Evolutionary conservation across 306 rosid species (phyloP), one percentile per base, ranked within the genome.

Genomic region (Heteromeles arbutifolia): DNA sequence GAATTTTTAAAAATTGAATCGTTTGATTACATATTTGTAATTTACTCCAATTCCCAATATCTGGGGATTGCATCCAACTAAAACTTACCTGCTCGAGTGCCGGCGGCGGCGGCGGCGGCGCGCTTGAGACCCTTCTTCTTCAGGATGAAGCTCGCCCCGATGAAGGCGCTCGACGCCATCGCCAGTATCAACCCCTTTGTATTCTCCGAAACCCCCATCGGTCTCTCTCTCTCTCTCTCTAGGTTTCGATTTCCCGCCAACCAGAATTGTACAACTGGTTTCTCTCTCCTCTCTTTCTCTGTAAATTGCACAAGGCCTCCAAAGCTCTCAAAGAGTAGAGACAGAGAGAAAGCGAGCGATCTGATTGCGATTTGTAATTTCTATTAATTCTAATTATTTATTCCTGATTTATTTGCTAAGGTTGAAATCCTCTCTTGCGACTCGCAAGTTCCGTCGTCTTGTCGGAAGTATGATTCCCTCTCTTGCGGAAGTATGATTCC

Each of bases 91-190:
- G 98, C 98, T 21, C 96, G 90, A 65, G 86, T 85, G 39, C 98
- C 98, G 39, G 76, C 75, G 8, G 91, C 82, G 59, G 85, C 75
- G 8, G 91, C 82, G 59, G 85, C 96, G 59, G 98, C 96, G 43
- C 84, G 88, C 81, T 94, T 90, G 68, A 94, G 98, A 44, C 98
- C 98, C 44, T 90, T 94, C 90, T 92, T 94, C 93, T 94, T 94
- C 87, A 94, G 78, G 83, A 94, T 94, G 78, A 94, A 94, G 77
- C 98, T 94, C 1, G 95, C 62, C 9, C 98, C 98, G 3, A 90
- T 89, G 87, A 94, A 94, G 57, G 80, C 96, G 72, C 97, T 94
- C 6, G 98, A 94, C 21, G 83, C 85, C 86, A 94, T 68, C 0
- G 97, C 98, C 3, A 94, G 87, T 50, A 90, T 72, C 79, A 94